These are phyloP conservation scores for Amanita polypyramis DNA, from an alignment of 768 basidiomycete species.

Conservation along the genomic window DNA sequence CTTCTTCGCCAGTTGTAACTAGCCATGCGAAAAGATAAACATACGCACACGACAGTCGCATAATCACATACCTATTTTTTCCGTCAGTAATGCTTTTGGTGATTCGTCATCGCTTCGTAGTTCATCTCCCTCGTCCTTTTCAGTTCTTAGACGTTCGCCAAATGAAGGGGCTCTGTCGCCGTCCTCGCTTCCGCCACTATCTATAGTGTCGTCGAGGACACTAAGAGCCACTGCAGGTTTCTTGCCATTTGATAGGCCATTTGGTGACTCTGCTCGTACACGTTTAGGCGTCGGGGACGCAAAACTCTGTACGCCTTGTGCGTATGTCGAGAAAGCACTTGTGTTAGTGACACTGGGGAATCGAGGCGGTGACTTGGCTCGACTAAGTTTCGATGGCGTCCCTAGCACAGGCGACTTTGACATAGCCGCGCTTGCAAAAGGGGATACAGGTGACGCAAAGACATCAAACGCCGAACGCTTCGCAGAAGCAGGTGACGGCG, in stretches of 20 bases:
- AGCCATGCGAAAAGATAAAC: conserved; percentile 3
- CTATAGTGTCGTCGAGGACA: conserved; percentile 20
- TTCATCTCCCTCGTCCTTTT: conserved; percentile 48
- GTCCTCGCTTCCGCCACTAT: conserved; percentile 38
- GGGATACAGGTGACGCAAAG: conserved; percentile 20
- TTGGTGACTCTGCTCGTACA: conserved; percentile 2
- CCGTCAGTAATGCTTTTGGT: conserved; percentile 39
- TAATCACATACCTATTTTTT: conserved; percentile 51
- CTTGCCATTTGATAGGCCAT: conserved; percentile 29
- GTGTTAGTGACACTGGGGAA: conserved; percentile 30
- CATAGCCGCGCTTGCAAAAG: conserved; percentile 21
- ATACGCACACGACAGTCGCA: neutral
- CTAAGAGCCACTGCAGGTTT: conserved; percentile 13
- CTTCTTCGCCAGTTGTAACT: conserved; percentile 77
- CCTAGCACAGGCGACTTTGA: conserved; percentile 48
- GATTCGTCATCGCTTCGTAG: conserved; percentile 38
- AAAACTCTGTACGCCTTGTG: conserved; percentile 40
- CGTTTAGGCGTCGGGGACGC: conserved; percentile 11
- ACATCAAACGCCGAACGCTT: conserved; percentile 26
- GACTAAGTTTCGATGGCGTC: conserved; percentile 27
- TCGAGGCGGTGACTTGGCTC: conserved; percentile 48
- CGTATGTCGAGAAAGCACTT: conserved; percentile 55
- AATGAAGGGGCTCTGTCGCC: conserved; percentile 36
- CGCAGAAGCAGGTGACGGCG: conserved; percentile 15
- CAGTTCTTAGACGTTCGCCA: conserved; percentile 57